These are phyloP conservation scores for Chaetomium globosum DNA, from an alignment of 2,329 filamentous ascomycete genomes.

Conservation along the genomic window DNA sequence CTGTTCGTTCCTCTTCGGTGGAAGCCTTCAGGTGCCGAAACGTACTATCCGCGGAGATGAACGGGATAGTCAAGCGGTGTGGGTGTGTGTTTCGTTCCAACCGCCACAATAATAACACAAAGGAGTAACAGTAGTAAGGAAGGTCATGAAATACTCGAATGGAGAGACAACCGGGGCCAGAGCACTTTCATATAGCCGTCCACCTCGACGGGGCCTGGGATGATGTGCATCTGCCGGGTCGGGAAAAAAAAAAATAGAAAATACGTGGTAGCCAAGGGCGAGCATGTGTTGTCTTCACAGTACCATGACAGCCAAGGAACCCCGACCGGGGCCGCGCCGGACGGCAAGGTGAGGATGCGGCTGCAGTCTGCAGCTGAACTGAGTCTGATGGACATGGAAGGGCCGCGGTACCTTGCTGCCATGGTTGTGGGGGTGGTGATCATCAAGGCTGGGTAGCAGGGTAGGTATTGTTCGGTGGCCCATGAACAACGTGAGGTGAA, in stretches of 20 bases:
- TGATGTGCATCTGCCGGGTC: conserved; percentile 12
- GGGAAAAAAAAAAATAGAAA: conserved; percentile 14
- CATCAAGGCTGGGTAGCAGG: conserved; percentile 14
- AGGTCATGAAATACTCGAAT: background rate
- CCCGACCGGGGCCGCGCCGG: conserved; percentile 5
- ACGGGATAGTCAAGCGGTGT: background rate
- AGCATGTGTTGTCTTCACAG: background rate
- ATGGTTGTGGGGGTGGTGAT: conserved; percentile 24
- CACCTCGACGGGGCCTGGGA: conserved; percentile 11
- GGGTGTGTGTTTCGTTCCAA: background rate
- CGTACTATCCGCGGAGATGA: background rate
- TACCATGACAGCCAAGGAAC: background rate
- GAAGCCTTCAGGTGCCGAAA: background rate
- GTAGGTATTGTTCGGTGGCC: conserved; percentile 16
- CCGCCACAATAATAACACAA: background rate
- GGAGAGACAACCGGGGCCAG: background rate
- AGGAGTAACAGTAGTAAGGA: background rate
- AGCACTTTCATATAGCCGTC: conserved; percentile 17
- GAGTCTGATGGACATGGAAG: conserved; percentile 22
- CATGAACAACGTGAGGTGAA: conserved; percentile 5
- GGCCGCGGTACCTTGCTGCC: conserved; percentile 18
- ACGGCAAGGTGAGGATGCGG: conserved; percentile 25
- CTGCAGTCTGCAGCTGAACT: conserved; percentile 26
- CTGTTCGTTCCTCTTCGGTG: background rate
- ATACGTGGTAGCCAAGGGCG: conserved; percentile 9